These are phyloP conservation scores for Tylopilus balloui DNA, from an alignment of 768 basidiomycete genomes.

Conservation along the genomic window DNA sequence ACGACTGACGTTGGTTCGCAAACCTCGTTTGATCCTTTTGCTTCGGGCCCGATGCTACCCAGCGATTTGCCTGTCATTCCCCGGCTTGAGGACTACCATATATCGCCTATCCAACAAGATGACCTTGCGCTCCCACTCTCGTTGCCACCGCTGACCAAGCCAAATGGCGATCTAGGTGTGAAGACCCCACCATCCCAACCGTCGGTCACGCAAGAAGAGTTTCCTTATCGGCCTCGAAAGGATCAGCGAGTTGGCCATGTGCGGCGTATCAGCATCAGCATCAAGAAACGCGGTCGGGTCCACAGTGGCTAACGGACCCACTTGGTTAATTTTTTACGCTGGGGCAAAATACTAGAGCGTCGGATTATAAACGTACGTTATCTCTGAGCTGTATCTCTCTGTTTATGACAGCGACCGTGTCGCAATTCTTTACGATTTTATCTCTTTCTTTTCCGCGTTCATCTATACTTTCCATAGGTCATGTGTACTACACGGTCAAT, in stretches of 20 bases:
- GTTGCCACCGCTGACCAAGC: neutral
- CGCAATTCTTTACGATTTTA: too few relatives aligned
- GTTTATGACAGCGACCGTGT: neutral
- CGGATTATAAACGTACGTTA: slow-evolving; percentile 4
- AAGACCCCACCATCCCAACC: neutral
- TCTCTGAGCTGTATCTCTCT: neutral
- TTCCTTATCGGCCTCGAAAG: slow-evolving; percentile 33
- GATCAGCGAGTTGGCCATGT: slow-evolving; percentile 35
- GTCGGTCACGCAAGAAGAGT: slow-evolving; percentile 13
- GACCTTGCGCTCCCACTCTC: neutral
- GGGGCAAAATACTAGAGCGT: neutral
- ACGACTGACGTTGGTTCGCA: neutral
- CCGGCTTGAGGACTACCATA: slow-evolving; percentile 5
- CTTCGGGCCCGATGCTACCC: slow-evolving; percentile 12
- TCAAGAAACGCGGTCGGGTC: slow-evolving; percentile 26
- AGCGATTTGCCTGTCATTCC: slow-evolving; percentile 12
- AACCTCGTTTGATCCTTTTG: slow-evolving; percentile 21
- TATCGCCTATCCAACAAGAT: neutral
- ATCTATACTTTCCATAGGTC: neutral
- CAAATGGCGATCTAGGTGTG: neutral
- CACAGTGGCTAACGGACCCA: slow-evolving; percentile 8
- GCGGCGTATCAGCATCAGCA: slow-evolving; percentile 36
- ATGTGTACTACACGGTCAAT: too few relatives aligned
- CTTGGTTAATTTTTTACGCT: too few relatives aligned
- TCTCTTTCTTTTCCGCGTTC: neutral